Percentiles rank a stretch among this genome's conserved stretches.
phyloP scores from a whole-genome alignment of 148 eudicot species.

The Camellia japonica region DNA sequence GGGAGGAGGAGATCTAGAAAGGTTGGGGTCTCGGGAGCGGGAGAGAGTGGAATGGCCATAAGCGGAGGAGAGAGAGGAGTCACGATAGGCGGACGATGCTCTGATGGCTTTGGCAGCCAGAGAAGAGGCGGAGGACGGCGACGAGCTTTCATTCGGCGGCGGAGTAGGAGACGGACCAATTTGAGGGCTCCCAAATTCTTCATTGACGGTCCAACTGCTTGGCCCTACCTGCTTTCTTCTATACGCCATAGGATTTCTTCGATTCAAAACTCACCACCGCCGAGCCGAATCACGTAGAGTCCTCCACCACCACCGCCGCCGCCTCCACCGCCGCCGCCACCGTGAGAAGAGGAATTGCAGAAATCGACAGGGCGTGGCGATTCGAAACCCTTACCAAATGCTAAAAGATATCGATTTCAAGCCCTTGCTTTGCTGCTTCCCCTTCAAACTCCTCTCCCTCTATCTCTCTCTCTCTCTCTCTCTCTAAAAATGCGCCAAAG shows the following conservation, averaged over 20 bases:
- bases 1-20: conserved; percentile 14
- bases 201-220: conserved; percentile 10
- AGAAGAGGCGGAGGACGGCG: conserved; percentile 37
- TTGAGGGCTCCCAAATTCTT: conserved; percentile 19
- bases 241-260: conserved; percentile 25
- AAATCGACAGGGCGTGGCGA: background rate
- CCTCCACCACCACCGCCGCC: background rate
- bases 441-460: background rate
- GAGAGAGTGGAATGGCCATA: conserved; percentile 31
- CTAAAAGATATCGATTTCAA: background rate
- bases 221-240: conserved; percentile 31
- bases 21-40: conserved; percentile 23
- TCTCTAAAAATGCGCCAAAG: background rate
- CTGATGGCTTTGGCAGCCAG: conserved; percentile 49
- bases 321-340: background rate
- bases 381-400: background rate
- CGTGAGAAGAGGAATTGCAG: background rate
- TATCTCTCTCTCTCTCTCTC: background rate
- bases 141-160: conserved; percentile 20
- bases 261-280: background rate
- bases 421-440: too few species aligned
- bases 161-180: background rate
- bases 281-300: background rate
- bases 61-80: conserved; percentile 46
- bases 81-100: conserved; percentile 41